Base-by-base conservation (phyloP, 805 yeast genomes). In the Jamesozyma spencerorum region DNA sequence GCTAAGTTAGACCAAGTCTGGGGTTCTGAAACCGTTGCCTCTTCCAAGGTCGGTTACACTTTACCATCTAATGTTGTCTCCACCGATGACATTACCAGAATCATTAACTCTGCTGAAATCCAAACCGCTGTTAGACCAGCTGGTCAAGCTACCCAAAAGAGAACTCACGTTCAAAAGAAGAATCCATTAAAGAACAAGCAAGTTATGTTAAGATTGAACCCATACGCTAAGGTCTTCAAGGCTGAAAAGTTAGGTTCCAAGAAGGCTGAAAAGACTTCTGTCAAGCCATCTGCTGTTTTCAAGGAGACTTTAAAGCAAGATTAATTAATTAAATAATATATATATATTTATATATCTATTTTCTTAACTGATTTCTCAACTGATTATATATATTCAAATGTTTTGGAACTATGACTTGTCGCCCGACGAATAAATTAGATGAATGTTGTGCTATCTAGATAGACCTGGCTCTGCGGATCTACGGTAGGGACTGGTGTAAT, bases 101-200 rank as follows among this genome's bases (percentile, higher is more conserved):
- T 90, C 70, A 92, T 92, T 80, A 85, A 87, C 94, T 88, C 97
- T 70, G 79, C 97, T 71, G 98, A 92, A 80, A 82, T 92, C 71
- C 98, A 92, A 79, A 76, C 95, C 60, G 97, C 81, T 67, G 85
- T 88, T 62, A 84, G 90, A 77, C 86, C 95, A 67, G 94, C 96
- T 68, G 95, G 95, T 64, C 92, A 83, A 71, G 73, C 92, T 63
- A 74, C 81, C 66, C 88, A 85, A 71, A 86, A 88, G 88, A 84
- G 94, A 72, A 69, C 86, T 56, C 86, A 84, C 79, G 94, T 85
- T 69, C 80, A 81, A 72, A 92, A 92, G 96, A 88, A 87, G 90
- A 90, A 85, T 88, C 94, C 96, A 72, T 82, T 87, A 70, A 90
- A 86, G 92, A 92, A 92, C 97, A 88, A 86, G 81, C 95, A 86